Conservation (phyloP, 2,329 filamentous ascomycete species). For the Alternaria infectoria region DNA sequence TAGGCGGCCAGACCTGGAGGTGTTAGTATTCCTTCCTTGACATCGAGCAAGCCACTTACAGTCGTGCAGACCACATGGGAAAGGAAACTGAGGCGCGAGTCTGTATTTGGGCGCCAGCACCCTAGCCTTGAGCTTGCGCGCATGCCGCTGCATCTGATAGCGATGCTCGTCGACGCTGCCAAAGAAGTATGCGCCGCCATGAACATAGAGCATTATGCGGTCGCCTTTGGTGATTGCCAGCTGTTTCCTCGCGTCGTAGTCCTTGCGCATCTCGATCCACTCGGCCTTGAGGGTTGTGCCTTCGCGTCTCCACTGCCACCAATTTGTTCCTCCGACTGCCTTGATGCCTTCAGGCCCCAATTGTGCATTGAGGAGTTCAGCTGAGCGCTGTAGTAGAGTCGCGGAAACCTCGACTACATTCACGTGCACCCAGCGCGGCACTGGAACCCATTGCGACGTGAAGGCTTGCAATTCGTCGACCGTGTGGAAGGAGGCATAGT, state of each 20-base stretch:
- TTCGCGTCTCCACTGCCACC: conserved; percentile 74
- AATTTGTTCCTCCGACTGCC: conserved; percentile 81
- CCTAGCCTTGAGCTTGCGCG: conserved; percentile 87
- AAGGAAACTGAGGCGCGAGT: conserved; percentile 90
- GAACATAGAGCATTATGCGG: conserved; percentile 90
- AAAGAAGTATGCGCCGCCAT: conserved; percentile 95
- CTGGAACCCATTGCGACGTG: conserved; percentile 88
- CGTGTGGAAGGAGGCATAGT: conserved; percentile 84
- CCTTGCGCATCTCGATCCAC: conserved; percentile 94
- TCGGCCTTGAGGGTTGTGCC: conserved; percentile 73
- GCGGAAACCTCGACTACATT: conserved; percentile 71
- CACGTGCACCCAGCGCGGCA: conserved; percentile 84
- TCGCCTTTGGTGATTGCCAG: conserved; percentile 62
- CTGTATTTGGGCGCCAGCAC: conserved; percentile 87
- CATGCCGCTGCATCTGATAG: conserved; percentile 97
- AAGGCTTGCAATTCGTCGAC: conserved; percentile 94
- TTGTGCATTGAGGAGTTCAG: conserved; percentile 71
- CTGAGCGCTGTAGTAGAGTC: conserved; percentile 67
- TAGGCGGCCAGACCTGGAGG: conserved; percentile 72
- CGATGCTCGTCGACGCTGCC: conserved; percentile 94
- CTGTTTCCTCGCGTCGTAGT: conserved; percentile 75
- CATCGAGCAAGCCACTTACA: conserved; percentile 53
- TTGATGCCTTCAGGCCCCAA: conserved; percentile 78
- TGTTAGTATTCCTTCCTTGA: conserved; percentile 2
- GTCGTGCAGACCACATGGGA: conserved; percentile 90